Percentiles rank a stretch among this genome's conserved stretches.
phyloP scores from a whole-genome alignment of 1,284 basidiomycete species.

The Apiotrichum montevideense region DNA sequence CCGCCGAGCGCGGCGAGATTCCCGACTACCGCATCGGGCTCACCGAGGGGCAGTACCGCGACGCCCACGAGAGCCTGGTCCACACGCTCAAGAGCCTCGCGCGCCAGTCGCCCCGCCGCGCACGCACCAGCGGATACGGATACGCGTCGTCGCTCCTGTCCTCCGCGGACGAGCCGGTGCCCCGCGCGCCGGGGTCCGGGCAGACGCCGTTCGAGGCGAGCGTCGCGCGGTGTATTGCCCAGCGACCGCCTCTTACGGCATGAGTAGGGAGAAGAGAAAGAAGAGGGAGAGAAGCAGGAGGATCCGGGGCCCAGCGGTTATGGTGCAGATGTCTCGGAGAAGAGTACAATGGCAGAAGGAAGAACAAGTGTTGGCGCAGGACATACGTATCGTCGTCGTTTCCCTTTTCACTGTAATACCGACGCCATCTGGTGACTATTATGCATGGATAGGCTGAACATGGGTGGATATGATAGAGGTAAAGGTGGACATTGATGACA shows the following conservation, averaged over 20 bases:
- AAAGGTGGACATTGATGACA: too few species aligned
- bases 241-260: constrained; percentile 19
- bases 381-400: too few species aligned
- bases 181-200: constrained; percentile 11
- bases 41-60: constrained; percentile 39
- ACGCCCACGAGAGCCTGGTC: constrained; percentile 36
- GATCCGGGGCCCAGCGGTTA: background rate
- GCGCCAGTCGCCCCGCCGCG: background rate
- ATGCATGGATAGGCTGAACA: too few species aligned
- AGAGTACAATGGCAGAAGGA: too few species aligned
- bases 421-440: too few species aligned
- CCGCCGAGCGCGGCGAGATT: constrained; percentile 10
- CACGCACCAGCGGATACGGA: background rate
- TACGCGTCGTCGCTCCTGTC: constrained; percentile 4
- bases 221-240: constrained; percentile 33
- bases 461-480: too few species aligned
- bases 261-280: background rate
- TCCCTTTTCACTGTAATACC: too few species aligned
- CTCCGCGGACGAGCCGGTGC: constrained; percentile 1
- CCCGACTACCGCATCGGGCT: constrained; percentile 23
- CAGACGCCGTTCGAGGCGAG: constrained; percentile 40
- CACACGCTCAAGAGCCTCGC: constrained; percentile 27
- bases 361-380: too few species aligned
- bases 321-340: background rate
- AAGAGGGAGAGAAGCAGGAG: background rate